Base-by-base conservation (phyloP, 176 grass and related monocot genomes). In the Miscanthus lutarioriparius region DNA sequence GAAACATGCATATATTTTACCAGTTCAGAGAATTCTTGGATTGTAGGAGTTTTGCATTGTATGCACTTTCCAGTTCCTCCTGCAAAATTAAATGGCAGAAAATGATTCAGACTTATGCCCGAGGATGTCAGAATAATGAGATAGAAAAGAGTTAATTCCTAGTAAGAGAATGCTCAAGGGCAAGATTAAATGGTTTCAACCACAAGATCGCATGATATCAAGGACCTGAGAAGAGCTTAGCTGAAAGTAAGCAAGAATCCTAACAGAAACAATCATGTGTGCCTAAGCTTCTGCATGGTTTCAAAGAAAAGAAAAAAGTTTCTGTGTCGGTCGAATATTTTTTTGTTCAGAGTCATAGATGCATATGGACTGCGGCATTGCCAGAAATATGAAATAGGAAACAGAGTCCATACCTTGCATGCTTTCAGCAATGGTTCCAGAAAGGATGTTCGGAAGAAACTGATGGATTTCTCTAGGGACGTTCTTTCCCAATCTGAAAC, bases 11-110 rank as follows among this genome's bases (percentile, higher is more conserved):
- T 2, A 49, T 17, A 6, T 40, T 63, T 86, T 84, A 97, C 94
- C 89, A 91, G 47, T 61, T 93, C 59, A 91, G 28, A 15, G 91
- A 25, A 81, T 93, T 91, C 75, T 91, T 88, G 37, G 91, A 77
- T 78, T 89, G 87, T 25, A 90, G 89, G 66, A 93, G 82, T 85
- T 97, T 97, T 37, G 74, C 65, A 78, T 44, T 86, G 71, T 97
- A 97, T 38, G 91, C 75, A 27, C 39, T 90, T 74, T 93, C 94
- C 79, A 97, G n/a, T 82, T 97, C 94, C 78, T 97, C 91, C 91
- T 97, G 89, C 74, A 70, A 82, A 74, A 33, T 75, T 70, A 27
- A 25, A 75, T 10, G 39, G 68, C 11, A 19, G 12, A 78, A 68
- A 22, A 38, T 35, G 5, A 33, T 27, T 78, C 22, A 82, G 28